phyloP scores from a whole-genome alignment of 1,284 basidiomycete genomes.

The Apiotrichum porosum region DNA sequence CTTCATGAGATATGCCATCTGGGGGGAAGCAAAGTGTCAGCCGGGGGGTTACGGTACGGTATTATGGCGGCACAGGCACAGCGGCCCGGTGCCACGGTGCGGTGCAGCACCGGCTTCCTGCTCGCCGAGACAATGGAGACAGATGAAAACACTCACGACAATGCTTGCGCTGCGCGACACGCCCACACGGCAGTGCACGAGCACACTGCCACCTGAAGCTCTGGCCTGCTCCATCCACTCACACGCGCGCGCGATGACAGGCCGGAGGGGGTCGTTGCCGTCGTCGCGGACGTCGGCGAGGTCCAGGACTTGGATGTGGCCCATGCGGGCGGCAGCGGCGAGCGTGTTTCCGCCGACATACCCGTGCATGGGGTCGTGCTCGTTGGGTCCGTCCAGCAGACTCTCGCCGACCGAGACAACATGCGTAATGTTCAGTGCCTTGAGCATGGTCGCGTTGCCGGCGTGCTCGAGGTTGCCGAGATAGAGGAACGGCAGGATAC shows the following conservation, averaged over 20 bases:
- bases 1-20: constrained; percentile 96
- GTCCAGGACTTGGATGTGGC: constrained; percentile 46
- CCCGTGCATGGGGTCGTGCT: constrained; percentile 29
- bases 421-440: constrained; percentile 92
- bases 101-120: too few species aligned
- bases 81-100: too few species aligned
- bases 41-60: too few species aligned
- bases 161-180: constrained; percentile 91
- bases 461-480: constrained; percentile 95
- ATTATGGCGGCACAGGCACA: too few species aligned
- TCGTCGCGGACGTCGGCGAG: constrained; percentile 62
- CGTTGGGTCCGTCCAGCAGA: constrained; percentile 27
- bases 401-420: constrained; percentile 92
- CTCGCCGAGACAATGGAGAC: too few species aligned
- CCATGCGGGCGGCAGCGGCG: constrained; percentile 34
- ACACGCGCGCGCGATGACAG: constrained; percentile 78
- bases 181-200: constrained; percentile 95
- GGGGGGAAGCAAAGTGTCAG: neutral
- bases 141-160: constrained; percentile 63
- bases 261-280: constrained; percentile 88
- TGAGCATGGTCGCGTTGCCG: constrained; percentile 89
- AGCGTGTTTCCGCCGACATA: constrained; percentile 33
- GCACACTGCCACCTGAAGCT: constrained; percentile 72
- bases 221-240: constrained; percentile 90
- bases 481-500: constrained; percentile 90